Percentiles rank a stretch among this genome's conserved stretches.
Conservation (phyloP, 1,284 basidiomycete species). For the Trichosporon asahii region DNA sequence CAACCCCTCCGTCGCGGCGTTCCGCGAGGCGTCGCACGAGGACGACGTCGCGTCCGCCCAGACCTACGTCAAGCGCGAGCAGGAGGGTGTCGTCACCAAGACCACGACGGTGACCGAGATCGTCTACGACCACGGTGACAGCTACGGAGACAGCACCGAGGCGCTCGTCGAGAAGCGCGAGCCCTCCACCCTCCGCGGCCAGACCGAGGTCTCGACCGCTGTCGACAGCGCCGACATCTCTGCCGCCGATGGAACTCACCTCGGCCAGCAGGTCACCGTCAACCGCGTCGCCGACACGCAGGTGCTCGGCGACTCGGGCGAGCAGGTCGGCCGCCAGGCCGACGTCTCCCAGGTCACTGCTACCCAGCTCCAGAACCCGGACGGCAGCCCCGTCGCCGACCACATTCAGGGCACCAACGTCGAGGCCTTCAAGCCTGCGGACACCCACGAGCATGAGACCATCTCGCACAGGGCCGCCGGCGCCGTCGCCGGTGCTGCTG, state of each 20-base stretch:
- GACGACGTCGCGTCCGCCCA: neutral
- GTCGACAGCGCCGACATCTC: neutral
- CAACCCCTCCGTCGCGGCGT: slow-evolving; percentile 2
- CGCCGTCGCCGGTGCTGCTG: slow-evolving; percentile 23
- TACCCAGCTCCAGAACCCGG: neutral
- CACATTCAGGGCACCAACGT: neutral
- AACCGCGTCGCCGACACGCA: neutral
- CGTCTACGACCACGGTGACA: neutral
- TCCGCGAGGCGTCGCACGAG: slow-evolving; percentile 1
- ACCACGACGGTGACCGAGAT: slow-evolving; percentile 6
- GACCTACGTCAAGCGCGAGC: neutral
- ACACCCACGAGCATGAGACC: neutral
- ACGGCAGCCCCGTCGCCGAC: neutral
- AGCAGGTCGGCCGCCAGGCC: neutral
- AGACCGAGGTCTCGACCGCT: neutral
- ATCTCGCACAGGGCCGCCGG: slow-evolving; percentile 16
- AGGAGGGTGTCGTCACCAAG: neutral
- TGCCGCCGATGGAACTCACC: neutral
- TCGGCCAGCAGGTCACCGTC: neutral
- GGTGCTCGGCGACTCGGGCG: neutral
- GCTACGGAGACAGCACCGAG: neutral
- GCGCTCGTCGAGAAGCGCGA: neutral
- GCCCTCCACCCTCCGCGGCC: neutral
- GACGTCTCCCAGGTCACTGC: neutral
- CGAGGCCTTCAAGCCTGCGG: neutral